phyloP scores from a whole-genome alignment of 1,139 yeast species.

The Saccharomyces hybrid region DNA sequence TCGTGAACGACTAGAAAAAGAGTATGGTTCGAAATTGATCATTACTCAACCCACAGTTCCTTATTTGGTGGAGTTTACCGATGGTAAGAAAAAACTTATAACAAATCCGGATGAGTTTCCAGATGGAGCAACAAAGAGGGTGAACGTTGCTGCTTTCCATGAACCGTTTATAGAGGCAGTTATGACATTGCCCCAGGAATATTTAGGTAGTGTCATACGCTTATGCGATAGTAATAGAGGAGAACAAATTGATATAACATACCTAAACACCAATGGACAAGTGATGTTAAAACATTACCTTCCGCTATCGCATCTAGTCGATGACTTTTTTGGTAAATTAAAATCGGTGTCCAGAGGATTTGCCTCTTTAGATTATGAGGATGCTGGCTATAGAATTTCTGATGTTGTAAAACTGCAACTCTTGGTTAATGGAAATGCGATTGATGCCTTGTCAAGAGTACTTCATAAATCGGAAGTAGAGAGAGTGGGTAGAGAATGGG shows the following conservation, averaged over 20 bases:
- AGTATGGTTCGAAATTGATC: slow-evolving; percentile 87
- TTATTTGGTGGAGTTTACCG: slow-evolving; percentile 58
- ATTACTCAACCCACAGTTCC: slow-evolving; percentile 97
- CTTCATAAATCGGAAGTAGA: slow-evolving; percentile 78
- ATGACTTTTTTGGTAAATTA: slow-evolving; percentile 88
- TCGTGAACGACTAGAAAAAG: slow-evolving; percentile 83
- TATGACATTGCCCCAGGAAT: slow-evolving; percentile 87
- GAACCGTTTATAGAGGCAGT: slow-evolving; percentile 91
- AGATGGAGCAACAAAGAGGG: slow-evolving; percentile 38
- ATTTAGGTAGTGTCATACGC: slow-evolving; percentile 77
- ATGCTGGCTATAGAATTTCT: slow-evolving; percentile 73
- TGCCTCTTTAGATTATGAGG: slow-evolving; percentile 92
- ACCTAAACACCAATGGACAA: slow-evolving; percentile 65
- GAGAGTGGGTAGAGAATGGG: slow-evolving; percentile 71
- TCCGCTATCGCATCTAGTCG: slow-evolving; percentile 85
- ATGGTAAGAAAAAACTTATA: slow-evolving; percentile 58
- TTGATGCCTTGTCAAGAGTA: slow-evolving; percentile 89
- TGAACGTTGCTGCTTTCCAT: slow-evolving; percentile 51
- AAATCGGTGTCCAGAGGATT: slow-evolving; percentile 89
- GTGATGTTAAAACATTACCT: slow-evolving; percentile 70
- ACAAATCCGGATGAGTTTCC: slow-evolving; percentile 95
- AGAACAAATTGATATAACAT: slow-evolving; percentile 69
- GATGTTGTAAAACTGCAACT: slow-evolving; percentile 84
- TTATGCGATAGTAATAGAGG: slow-evolving; percentile 84
- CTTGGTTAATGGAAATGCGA: slow-evolving; percentile 80